A percentile compares a stretch with the other conserved stretches of the same genome.
phyloP scores from a whole-genome alignment of 2,329 filamentous ascomycete genomes.

The Penicillium sp. region DNA sequence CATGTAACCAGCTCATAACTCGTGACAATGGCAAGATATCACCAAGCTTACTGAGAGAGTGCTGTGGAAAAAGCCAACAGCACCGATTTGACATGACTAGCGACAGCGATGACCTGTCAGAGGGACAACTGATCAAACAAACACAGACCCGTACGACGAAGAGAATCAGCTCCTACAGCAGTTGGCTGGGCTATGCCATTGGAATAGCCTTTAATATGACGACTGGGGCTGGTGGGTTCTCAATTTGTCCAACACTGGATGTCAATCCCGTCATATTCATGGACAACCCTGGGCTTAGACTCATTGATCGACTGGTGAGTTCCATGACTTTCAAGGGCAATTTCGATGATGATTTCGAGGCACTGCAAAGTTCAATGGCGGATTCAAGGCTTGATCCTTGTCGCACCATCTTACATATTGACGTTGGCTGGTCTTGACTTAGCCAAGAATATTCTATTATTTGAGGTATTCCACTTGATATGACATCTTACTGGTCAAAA shows the following conservation, averaged over 20 bases:
- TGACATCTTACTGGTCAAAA: no score
- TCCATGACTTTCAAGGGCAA: no score
- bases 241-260: conserved; percentile 6
- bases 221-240: conserved; percentile 9
- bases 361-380: not conserved
- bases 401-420: no score
- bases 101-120: not conserved
- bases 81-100: not conserved
- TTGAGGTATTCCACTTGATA: no score
- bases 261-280: not conserved
- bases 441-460: no score
- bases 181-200: conserved; percentile 7
- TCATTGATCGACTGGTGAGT: no score
- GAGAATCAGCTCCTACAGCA: conserved; percentile 3
- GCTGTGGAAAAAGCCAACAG: not conserved
- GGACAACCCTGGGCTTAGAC: no score
- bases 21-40: not conserved
- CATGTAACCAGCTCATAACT: not conserved
- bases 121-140: not conserved
- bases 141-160: not conserved
- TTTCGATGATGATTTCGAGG: not conserved
- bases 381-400: not conserved
- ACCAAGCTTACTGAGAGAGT: not conserved
- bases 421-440: no score
- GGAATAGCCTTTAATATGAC: conserved; percentile 5